Base-by-base conservation (phyloP, 192 early-diverging fungal species). In the Backusella circina region DNA sequence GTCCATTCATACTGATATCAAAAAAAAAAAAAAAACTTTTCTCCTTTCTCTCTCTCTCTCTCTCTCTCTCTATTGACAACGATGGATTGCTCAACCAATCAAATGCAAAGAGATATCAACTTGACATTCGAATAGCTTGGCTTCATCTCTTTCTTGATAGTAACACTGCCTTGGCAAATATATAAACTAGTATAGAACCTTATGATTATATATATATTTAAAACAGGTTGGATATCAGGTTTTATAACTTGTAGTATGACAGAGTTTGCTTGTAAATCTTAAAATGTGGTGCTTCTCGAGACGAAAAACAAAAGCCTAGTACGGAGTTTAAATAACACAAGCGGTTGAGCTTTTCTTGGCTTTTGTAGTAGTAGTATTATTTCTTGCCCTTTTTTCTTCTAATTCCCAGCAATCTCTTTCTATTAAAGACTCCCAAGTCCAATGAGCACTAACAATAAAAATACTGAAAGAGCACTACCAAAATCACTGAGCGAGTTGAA, bases 401-500 rank as follows among this genome's bases (percentile, higher is more conserved):
- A 3, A 26, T 21, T 61, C n/a, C 54, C 1, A 28, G 10, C 23
- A 61, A 26, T 23, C 26, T 13, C 10, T 12, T 61, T 23, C 28
- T 61, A 61, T 23, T 61, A 12, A 28, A 61, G 23, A 2, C 12
- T 26, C 6, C 0, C 26, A 47, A 61, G 23, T 15, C 3, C 9
- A 61, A 61, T 61, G 54, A 28, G 26, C 26, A 21, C 1, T n/a
- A 51, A 51, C 4, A 51, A n/a, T n/a, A n/a, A 51, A 4, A 51
- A 7, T 9, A 61, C 2, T 5, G 54, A 61, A 61, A 28, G 21
- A 61, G 1, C n/a, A n/a, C n/a, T n/a, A 61, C 79, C 79, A 64
- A 67, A 65, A n/a, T 75, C 80, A 33, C 37, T 65, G 0, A 38
- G 74, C 41, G 81, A 88, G 67, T 75, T 88, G 35, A 79, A 44